Conservation (phyloP, 1,284 basidiomycete species). For the Spongispora temasekensis region DNA sequence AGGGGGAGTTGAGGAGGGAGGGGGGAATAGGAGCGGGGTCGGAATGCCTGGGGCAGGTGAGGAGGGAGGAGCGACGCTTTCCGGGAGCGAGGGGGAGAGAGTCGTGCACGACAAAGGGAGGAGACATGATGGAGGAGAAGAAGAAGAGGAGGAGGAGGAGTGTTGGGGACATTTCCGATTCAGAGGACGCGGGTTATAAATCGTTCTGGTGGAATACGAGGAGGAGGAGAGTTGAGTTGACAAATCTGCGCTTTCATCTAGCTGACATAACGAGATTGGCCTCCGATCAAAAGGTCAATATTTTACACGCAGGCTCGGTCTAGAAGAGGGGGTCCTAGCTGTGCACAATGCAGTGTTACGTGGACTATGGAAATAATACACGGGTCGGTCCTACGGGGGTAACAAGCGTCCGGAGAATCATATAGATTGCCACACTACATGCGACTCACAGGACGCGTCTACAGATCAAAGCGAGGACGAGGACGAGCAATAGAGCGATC, state of each 20-base stretch:
- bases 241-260: constrained; percentile 22
- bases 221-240: too few species aligned
- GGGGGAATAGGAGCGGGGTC: constrained; percentile 52
- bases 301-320: too few species aligned
- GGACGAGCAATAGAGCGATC: constrained; percentile 65
- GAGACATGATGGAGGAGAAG: constrained; percentile 16
- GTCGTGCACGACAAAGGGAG: constrained; percentile 16
- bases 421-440: constrained; percentile 24
- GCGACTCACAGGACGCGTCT: constrained; percentile 54
- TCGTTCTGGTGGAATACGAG: constrained; percentile 3
- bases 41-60: constrained; percentile 13
- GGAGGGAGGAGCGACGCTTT: constrained; percentile 20
- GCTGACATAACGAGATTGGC: constrained; percentile 31
- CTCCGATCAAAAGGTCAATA: constrained; percentile 29
- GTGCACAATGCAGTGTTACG: constrained; percentile 15
- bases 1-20: constrained; percentile 53
- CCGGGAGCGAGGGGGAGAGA: constrained; percentile 2
- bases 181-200: constrained; percentile 19
- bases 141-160: constrained; percentile 1
- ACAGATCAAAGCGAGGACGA: constrained; percentile 63
- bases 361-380: constrained; percentile 18
- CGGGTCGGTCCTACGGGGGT: constrained; percentile 14
- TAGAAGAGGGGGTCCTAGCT: constrained; percentile 22
- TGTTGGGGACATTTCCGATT: constrained; percentile 16
- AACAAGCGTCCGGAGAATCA: constrained; percentile 13